A percentile compares a stretch with the other conserved stretches of the same genome.
phyloP scores from a whole-genome alignment of 2,329 filamentous ascomycete species.

The Fusarium floridanum region DNA sequence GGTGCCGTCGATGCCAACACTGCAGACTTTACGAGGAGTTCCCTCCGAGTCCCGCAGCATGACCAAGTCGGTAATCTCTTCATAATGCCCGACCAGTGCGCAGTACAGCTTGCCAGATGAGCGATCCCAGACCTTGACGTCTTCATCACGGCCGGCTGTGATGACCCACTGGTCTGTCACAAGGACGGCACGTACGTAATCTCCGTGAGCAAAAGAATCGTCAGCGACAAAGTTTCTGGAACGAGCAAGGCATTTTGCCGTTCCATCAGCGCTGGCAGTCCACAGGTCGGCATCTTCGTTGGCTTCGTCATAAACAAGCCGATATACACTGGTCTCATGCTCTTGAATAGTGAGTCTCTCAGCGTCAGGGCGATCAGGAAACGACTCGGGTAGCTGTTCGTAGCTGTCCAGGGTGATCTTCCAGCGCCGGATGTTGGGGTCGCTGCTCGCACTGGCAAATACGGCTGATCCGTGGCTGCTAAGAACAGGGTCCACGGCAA shows the following conservation, averaged over 20 bases:
- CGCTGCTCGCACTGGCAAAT: slow-evolving; percentile 84
- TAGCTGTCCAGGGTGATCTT: slow-evolving; percentile 66
- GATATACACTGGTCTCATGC: slow-evolving; percentile 93
- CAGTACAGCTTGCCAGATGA: slow-evolving; percentile 79
- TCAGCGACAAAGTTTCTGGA: slow-evolving; percentile 77
- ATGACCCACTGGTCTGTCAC: slow-evolving; percentile 83
- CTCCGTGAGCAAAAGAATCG: slow-evolving; percentile 82
- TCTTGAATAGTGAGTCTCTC: slow-evolving; percentile 72
- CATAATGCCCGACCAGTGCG: slow-evolving; percentile 85
- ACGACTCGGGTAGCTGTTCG: slow-evolving; percentile 66
- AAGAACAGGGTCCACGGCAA: slow-evolving; percentile 79
- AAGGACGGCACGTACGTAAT: slow-evolving; percentile 88
- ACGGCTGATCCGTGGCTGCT: slow-evolving; percentile 64
- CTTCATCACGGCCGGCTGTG: slow-evolving; percentile 91
- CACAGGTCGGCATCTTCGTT: slow-evolving; percentile 80
- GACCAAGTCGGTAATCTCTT: slow-evolving; percentile 88
- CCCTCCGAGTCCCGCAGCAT: slow-evolving; percentile 63
- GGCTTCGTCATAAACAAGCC: slow-evolving; percentile 76
- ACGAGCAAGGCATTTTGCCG: slow-evolving; percentile 82
- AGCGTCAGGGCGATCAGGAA: slow-evolving; percentile 55
- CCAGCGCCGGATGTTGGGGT: slow-evolving; percentile 85
- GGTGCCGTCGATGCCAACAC: slow-evolving; percentile 91
- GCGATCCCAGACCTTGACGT: slow-evolving; percentile 90
- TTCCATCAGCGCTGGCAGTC: slow-evolving; percentile 94
- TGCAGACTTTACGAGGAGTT: slow-evolving; percentile 70